These are phyloP conservation scores for Russula vinacea DNA, from an alignment of 768 basidiomycete species.

Conservation along the genomic window DNA sequence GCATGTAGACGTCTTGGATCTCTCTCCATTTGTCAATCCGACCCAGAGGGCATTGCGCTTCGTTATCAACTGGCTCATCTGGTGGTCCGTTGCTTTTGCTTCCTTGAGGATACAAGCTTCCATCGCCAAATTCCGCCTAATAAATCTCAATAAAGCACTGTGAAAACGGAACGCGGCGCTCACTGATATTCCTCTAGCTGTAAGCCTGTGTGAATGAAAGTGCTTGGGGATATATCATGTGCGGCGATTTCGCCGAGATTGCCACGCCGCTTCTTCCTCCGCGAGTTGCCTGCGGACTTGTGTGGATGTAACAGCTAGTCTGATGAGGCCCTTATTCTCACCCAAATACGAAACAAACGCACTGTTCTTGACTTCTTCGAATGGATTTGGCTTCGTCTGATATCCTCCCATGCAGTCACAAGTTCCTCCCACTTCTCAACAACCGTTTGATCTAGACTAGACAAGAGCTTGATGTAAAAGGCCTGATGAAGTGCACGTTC, in stretches of 20 bases:
- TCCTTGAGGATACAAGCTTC: not conserved
- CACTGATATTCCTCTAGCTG: not conserved
- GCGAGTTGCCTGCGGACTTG: conserved; percentile 1
- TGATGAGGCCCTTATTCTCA: not conserved
- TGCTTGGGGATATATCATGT: not conserved
- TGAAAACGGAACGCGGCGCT: not conserved
- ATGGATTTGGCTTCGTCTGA: not conserved
- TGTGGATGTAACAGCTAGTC: not conserved
- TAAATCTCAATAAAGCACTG: not conserved
- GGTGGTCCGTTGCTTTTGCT: not conserved
- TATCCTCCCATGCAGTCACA: not conserved
- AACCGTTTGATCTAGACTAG: not conserved
- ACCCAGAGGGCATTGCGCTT: not conserved
- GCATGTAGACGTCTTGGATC: conserved; percentile 1
- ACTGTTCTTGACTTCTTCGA: not conserved
- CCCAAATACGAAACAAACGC: not conserved
- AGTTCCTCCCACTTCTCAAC: not conserved
- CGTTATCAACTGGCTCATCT: not conserved
- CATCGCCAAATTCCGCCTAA: not conserved
- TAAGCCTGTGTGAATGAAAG: not conserved
- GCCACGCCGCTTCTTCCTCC: not conserved
- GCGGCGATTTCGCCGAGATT: not conserved
- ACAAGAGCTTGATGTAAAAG: not conserved
- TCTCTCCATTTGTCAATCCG: conserved; percentile 8
- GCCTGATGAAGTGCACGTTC: not conserved